phyloP scores from a whole-genome alignment of 768 basidiomycete species.

The Hypsizygus marmoreus region DNA sequence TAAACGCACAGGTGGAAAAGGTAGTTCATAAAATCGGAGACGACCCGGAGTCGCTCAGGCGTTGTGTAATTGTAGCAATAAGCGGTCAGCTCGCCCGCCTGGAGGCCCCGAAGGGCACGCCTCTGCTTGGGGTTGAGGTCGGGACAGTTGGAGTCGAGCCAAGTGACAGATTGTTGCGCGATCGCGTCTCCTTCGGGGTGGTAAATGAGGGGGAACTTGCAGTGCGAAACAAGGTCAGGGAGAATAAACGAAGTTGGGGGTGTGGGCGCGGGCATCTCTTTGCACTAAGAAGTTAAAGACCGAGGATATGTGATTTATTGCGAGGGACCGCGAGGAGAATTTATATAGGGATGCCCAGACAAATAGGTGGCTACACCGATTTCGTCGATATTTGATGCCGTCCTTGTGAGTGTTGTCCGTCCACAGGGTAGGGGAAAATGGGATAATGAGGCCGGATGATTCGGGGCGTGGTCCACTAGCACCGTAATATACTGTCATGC shows the following conservation, averaged over 20 bases:
- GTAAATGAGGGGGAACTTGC: constrained; percentile 46
- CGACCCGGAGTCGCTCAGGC: constrained; percentile 59
- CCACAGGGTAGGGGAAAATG: constrained; percentile 4
- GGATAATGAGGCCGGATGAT: constrained; percentile 10
- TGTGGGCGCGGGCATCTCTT: constrained; percentile 1
- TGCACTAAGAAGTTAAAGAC: neutral
- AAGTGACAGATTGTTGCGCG: constrained; percentile 47
- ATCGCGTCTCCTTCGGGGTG: constrained; percentile 47
- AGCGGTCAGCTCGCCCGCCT: constrained; percentile 68
- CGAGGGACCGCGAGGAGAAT: neutral
- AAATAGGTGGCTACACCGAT: constrained; percentile 7
- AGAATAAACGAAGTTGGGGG: constrained; percentile 40
- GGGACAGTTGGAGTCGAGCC: constrained; percentile 51
- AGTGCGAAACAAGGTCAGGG: constrained; percentile 57
- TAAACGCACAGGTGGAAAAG: constrained; percentile 52
- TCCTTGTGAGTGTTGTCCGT: neutral
- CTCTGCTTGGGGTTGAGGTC: constrained; percentile 45
- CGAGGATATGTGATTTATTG: neutral
- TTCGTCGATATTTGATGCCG: neutral
- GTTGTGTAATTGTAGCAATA: constrained; percentile 61
- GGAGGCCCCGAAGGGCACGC: constrained; percentile 54
- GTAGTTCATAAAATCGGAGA: constrained; percentile 70
- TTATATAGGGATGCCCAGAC: neutral
- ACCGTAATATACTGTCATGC: neutral
- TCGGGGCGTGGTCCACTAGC: constrained; percentile 5